Evolutionary conservation across 169 alveolate genomes (phyloP).

Genomic region (Plasmodium relictum): DNA sequence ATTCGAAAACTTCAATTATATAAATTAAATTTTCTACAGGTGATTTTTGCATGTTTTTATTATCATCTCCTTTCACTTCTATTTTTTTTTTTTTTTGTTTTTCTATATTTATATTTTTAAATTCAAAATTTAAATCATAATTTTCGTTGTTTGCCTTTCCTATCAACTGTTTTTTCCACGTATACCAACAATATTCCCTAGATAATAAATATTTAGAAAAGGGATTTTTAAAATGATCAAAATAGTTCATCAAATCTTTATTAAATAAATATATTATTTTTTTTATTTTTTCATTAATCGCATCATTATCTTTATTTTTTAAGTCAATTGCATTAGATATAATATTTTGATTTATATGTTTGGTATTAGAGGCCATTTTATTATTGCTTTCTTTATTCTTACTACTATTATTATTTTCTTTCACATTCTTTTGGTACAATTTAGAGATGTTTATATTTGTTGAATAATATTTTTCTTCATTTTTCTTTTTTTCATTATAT

Average conservation of each 20-base stretch:
- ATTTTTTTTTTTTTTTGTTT: neutral
- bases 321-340: neutral
- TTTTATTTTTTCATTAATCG: conserved; percentile 22
- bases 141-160: conserved; percentile 6
- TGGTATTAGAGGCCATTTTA: neutral
- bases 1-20: conserved; percentile 26
- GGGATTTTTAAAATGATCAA: neutral
- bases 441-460: neutral
- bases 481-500: neutral
- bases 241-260: conserved; percentile 32
- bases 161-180: conserved; percentile 45
- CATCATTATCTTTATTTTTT: conserved; percentile 1
- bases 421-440: neutral
- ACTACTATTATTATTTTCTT: conserved; percentile 7
- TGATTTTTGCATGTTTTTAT: neutral
- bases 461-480: neutral
- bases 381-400: neutral
- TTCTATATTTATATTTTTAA: conserved; percentile 3
- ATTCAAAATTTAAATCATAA: conserved; percentile 17
- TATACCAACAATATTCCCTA: conserved; percentile 53
- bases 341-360: neutral
- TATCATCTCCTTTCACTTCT: neutral
- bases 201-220: neutral
- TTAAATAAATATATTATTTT: conserved; percentile 14
- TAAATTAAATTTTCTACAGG: conserved; percentile 26